phyloP scores from a whole-genome alignment of 108 stramenopile genomes.

The Skeletonema grethae region DNA sequence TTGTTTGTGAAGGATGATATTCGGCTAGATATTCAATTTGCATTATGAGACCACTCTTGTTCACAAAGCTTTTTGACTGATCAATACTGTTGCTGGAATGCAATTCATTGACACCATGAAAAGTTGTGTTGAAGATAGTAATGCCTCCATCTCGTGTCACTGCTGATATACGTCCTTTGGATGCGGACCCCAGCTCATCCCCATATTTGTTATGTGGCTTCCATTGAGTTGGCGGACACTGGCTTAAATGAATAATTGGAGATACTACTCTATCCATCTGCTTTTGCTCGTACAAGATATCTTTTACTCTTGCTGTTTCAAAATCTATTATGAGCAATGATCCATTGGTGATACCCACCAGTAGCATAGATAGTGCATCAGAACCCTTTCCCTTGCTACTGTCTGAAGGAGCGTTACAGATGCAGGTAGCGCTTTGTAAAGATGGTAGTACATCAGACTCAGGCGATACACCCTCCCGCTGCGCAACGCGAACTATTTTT shows the following conservation, averaged over 20 bases:
- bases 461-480: neutral
- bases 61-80: neutral
- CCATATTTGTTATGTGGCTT: constrained; percentile 45
- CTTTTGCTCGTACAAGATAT: neutral
- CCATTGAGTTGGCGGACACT: constrained; percentile 38
- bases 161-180: constrained; percentile 30
- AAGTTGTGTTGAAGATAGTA: constrained; percentile 22
- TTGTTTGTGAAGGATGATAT: constrained; percentile 5
- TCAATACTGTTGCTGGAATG: neutral
- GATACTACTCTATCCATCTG: neutral
- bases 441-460: neutral
- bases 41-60: neutral
- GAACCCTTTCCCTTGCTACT: constrained; percentile 22
- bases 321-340: constrained; percentile 33
- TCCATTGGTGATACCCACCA: constrained; percentile 40
- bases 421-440: constrained; percentile 41
- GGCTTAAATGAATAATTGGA: constrained; percentile 36
- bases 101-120: neutral
- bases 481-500: constrained; percentile 28
- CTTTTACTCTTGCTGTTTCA: constrained; percentile 24
- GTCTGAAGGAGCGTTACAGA: constrained; percentile 34
- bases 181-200: constrained; percentile 41
- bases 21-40: constrained; percentile 3
- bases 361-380: constrained; percentile 18
- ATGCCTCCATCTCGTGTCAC: constrained; percentile 38